Base-by-base conservation (phyloP, 2,329 filamentous ascomycete species). In the Aspergillus sp. region DNA sequence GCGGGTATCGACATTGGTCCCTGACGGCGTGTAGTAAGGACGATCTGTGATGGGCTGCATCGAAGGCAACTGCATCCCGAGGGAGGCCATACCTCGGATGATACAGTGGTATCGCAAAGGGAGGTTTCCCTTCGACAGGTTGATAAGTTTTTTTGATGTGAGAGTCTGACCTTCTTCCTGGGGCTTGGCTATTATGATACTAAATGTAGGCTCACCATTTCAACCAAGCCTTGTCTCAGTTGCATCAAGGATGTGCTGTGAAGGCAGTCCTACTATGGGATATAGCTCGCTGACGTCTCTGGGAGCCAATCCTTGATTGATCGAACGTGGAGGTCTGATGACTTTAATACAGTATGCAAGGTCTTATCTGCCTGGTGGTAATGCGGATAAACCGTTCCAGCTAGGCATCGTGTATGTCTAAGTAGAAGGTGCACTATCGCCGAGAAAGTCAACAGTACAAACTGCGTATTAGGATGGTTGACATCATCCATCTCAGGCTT, bases 81-180 rank as follows among this genome's bases (percentile, higher is more conserved):
- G 34, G 4, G 32, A 52, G 56, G 49, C 54, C 3, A 56, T 62
- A 20, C 51, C 54, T 1, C 55, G 55, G 14, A 50, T 63, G 45
- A 57, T 62, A 6, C 16, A 58, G 16, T 62, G 59, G 58, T 61
- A 62, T 34, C 46, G 55, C 6, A 50, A 59, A 19, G 58, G 58
- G 0, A 44, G 45, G 19, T 63, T 59, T 9, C 61, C 58, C 1
- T 54, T 59, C 36, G 49, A 57, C 23, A 38, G 52, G 36, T 50
- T 59, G 10, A 29, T 57, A n/a, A 52, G 29, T 4, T 56, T 54
- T 45, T 58, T 55, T 19, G 32, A 51, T 45, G 53, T 55, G 42
- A 17, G 47, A 9, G 10, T 36, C n/a, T 36, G n/a, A 36, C n/a
- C 10, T 11, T 16, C 3, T 11, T 36, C 10, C 3, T 36, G n/a